A percentile compares a stretch with the other conserved stretches of the same genome.
Conservation (phyloP, 352 stramenopile genomes). For the Pythium sukuiense region DNA sequence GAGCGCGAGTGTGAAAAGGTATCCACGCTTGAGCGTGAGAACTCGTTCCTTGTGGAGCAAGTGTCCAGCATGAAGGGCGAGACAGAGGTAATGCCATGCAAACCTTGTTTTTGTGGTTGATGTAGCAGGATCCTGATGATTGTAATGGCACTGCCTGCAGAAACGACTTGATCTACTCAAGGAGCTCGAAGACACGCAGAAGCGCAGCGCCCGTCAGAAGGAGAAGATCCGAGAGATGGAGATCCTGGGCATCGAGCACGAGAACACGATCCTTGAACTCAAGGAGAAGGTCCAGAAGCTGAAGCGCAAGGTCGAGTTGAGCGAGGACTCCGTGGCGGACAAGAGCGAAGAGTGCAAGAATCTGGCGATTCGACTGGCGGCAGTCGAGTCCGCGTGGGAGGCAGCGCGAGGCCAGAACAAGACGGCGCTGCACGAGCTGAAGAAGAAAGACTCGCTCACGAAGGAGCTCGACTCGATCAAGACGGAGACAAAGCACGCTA, state of each 20-base stretch:
- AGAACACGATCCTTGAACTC: conserved; percentile 72
- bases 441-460: conserved; percentile 70
- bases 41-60: conserved; percentile 66
- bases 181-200: conserved; percentile 69
- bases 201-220: conserved; percentile 64
- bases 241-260: conserved; percentile 66
- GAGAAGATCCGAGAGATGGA: conserved; percentile 78
- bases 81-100: conserved; percentile 39
- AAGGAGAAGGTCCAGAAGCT: conserved; percentile 79
- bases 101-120: not conserved
- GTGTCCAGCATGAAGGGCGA: conserved; percentile 72
- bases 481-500: conserved; percentile 68
- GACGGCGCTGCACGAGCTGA: conserved; percentile 70
- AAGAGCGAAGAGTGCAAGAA: conserved; percentile 77
- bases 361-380: conserved; percentile 55
- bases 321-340: conserved; percentile 49
- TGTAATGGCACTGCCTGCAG: conserved; percentile 10
- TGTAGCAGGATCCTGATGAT: not conserved
- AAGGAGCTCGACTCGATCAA: conserved; percentile 72
- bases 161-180: conserved; percentile 69
- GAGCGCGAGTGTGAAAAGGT: conserved; percentile 69
- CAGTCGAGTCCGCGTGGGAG: conserved; percentile 80
- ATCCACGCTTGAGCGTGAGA: conserved; percentile 63
- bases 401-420: conserved; percentile 78
- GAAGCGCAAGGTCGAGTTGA: conserved; percentile 50